phyloP scores from a whole-genome alignment of 805 yeast species.

The Starmerella apis region DNA sequence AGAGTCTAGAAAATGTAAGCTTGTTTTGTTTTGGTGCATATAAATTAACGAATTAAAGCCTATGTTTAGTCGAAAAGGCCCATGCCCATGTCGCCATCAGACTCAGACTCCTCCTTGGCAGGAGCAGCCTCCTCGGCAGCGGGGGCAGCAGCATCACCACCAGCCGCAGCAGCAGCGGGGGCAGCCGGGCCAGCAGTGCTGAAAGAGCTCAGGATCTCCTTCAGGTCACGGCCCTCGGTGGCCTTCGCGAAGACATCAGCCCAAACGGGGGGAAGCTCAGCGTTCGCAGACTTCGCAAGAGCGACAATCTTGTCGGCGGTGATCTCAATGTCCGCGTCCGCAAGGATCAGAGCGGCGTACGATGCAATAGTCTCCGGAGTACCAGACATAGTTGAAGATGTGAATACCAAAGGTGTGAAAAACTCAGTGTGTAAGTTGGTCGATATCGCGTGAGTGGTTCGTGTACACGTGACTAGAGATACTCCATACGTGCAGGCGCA shows the following conservation, averaged over 20 bases:
- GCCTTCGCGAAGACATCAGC: conserved; percentile 79
- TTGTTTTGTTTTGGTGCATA: conserved; percentile 6
- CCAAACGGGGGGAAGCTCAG: conserved; percentile 58
- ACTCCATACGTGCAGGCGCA: no score
- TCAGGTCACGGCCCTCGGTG: conserved; percentile 71
- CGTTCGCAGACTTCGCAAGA: conserved; percentile 56
- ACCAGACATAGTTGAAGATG: conserved; percentile 47
- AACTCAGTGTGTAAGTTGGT: not conserved
- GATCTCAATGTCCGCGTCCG: conserved; percentile 84
- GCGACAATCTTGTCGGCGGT: conserved; percentile 67
- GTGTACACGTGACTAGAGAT: not conserved
- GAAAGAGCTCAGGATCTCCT: conserved; percentile 56
- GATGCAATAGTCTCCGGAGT: conserved; percentile 74
- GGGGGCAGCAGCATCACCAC: conserved; percentile 53
- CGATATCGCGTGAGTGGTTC: conserved; percentile 1
- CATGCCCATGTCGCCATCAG: conserved; percentile 81
- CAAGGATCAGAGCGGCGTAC: conserved; percentile 89
- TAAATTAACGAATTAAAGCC: conserved; percentile 14
- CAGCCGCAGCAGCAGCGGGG: conserved; percentile 76
- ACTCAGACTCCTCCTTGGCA: conserved; percentile 50
- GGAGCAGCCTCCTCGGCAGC: conserved; percentile 60
- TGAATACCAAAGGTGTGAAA: conserved; percentile 4
- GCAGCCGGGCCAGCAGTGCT: conserved; percentile 80
- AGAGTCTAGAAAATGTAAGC: not conserved
- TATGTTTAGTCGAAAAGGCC: conserved; percentile 86